Base-by-base conservation (phyloP, 2,329 filamentous ascomycete species). In the Fusarium sp. region DNA sequence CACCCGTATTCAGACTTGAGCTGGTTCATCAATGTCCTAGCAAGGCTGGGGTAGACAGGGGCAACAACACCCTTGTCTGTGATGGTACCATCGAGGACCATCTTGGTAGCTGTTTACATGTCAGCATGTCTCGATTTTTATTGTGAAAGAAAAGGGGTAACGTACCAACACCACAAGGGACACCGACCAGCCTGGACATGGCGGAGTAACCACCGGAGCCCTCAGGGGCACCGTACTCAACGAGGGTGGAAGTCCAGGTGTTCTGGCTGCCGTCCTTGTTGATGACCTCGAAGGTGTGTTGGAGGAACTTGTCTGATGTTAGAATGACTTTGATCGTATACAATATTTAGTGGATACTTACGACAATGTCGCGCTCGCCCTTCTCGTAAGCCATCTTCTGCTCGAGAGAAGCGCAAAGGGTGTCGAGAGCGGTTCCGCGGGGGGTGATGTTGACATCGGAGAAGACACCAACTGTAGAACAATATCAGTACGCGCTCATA, bases 141-240 rank as follows among this genome's bases (percentile, higher is more conserved):
- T 7, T 10, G 3, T 6, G 2, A 32, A 49, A 29, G n/a, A 18
- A 9, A 24, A 12, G 6, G 9, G n/a, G 34, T 37, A 37, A 67
- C 63, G 10, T 67, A 66, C 63, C 63, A 14, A 83, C 81, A 52
- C 78, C 82, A 63, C 81, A 83, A 7, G 92, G 92, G 7, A 94
- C 85, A 77, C 93, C 93, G 58, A 97, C 93, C 45, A 94, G 81
- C 81, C 90, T 92, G 47, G 92, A 93, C 94, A 97, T 97, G 73
- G 92, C 89, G 6, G 87, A 91, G 84, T 95, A 97, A 37, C 92
- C 92, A 73, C 88, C 86, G 57, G 92, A 91, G 34, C 92, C 92
- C 72, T 88, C 86, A 61, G 92, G 91, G 76, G 90, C 90, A 79
- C 94, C 94, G 81, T 97, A 95, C 79, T 97, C 93, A 77, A 85